These are phyloP conservation scores for Cladobotryum mycophilum DNA, from an alignment of 2,329 filamentous ascomycete genomes.

Conservation along the genomic window DNA sequence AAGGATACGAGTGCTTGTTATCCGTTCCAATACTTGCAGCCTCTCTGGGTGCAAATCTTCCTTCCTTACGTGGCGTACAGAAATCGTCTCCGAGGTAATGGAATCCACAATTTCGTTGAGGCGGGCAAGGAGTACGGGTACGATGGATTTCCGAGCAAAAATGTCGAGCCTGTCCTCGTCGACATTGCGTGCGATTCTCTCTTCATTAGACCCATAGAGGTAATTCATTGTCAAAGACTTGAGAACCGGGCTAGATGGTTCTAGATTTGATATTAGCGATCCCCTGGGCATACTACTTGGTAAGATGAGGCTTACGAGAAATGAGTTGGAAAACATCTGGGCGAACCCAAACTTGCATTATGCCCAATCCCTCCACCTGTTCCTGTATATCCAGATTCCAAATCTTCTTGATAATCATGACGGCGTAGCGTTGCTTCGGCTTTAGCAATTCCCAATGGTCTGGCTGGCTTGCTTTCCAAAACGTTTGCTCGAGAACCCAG, in stretches of 20 bases:
- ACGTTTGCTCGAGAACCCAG: conserved; percentile 37
- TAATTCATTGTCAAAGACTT: conserved; percentile 24
- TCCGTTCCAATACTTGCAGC: conserved; percentile 24
- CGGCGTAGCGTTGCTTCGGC: conserved; percentile 35
- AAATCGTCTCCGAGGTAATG: conserved; percentile 22
- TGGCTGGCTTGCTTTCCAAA: conserved; percentile 35
- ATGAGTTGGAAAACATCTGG: conserved; percentile 39
- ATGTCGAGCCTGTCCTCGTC: conserved; percentile 24
- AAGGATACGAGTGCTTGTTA: conserved; percentile 28
- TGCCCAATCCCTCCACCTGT: conserved; percentile 36
- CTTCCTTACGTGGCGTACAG: conserved; percentile 17
- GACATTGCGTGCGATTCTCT: conserved; percentile 21
- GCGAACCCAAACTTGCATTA: conserved; percentile 32
- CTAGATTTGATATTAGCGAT: conserved; percentile 5
- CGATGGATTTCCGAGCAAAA: conserved; percentile 22
- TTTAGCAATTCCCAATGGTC: conserved; percentile 13
- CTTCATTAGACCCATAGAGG: conserved; percentile 25
- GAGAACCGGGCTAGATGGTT: conserved; percentile 18
- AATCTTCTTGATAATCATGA: conserved; percentile 40
- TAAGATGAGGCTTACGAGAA: conserved; percentile 32
- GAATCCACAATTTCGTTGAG: conserved; percentile 25
- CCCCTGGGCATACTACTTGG: not conserved
- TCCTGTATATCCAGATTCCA: conserved; percentile 47
- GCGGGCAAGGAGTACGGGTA: conserved; percentile 29
- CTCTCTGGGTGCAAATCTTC: conserved; percentile 15